A percentile compares a stretch with the other conserved stretches of the same genome.
phyloP scores from a whole-genome alignment of 2,329 filamentous ascomycete species.

The Septoria petroselini region DNA sequence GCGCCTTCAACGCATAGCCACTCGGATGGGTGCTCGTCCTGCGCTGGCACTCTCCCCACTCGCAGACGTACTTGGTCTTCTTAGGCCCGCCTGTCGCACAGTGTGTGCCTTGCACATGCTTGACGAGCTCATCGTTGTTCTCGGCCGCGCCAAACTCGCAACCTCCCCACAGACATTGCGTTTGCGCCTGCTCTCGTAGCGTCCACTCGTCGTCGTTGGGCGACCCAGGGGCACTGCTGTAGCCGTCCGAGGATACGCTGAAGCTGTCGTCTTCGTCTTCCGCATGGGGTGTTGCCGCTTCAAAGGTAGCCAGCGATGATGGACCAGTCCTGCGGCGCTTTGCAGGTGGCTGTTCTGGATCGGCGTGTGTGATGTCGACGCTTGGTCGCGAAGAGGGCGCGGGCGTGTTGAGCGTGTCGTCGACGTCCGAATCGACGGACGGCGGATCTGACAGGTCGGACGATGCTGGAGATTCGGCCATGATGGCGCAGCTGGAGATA shows the following conservation, averaged over 20 bases:
- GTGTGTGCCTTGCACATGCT: slow-evolving; percentile 74
- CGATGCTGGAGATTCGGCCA: slow-evolving; percentile 57
- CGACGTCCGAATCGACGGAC: slow-evolving; percentile 60
- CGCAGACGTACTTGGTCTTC: slow-evolving; percentile 96
- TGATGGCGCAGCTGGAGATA: slow-evolving; percentile 17
- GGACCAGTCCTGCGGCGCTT: slow-evolving; percentile 42
- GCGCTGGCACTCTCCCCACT: slow-evolving; percentile 85
- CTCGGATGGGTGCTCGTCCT: slow-evolving; percentile 92
- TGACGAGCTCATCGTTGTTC: slow-evolving; percentile 53
- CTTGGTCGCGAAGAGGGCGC: slow-evolving; percentile 47
- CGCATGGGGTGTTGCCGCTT: slow-evolving; percentile 28
- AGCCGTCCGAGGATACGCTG: slow-evolving; percentile 77
- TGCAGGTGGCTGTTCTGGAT: slow-evolving; percentile 35
- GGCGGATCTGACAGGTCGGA: slow-evolving; percentile 61
- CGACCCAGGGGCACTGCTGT: slow-evolving; percentile 65
- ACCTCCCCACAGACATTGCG: slow-evolving; percentile 51
- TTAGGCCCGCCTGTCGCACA: slow-evolving; percentile 68
- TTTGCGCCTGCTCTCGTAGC: slow-evolving; percentile 42
- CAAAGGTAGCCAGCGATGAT: slow-evolving; percentile 24
- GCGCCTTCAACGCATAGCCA: slow-evolving; percentile 91
- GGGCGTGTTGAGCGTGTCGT: slow-evolving; percentile 52
- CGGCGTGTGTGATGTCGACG: slow-evolving; percentile 41
- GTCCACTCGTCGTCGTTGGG: slow-evolving; percentile 47
- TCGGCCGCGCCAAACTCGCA: slow-evolving; percentile 49
- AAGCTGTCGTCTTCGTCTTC: slow-evolving; percentile 54